Evolutionary conservation across 108 stramenopile species (phyloP).

Genomic region (Skeletonema grethae): DNA sequence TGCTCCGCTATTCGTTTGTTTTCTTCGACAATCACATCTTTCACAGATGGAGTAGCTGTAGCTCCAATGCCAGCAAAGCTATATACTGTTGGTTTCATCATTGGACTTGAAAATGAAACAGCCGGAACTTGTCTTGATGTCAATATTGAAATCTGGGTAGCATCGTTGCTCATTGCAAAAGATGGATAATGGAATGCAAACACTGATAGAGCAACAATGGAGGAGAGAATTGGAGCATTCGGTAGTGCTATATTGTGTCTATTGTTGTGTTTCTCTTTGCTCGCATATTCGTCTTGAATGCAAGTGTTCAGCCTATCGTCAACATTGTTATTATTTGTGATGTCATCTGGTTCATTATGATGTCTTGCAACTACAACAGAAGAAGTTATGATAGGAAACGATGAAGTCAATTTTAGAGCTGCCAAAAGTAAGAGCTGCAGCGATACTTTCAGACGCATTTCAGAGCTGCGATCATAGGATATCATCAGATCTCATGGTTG

Average conservation of each 20-base stretch:
- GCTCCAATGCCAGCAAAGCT: neutral
- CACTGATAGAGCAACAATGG: neutral
- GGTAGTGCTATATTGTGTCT: neutral
- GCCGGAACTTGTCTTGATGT: neutral
- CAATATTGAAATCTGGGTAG: neutral
- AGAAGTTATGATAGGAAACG: neutral
- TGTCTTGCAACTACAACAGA: neutral
- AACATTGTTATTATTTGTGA: neutral
- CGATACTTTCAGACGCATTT: neutral
- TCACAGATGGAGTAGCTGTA: neutral
- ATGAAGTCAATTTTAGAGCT: neutral
- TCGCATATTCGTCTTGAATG: neutral
- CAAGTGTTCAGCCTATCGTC: neutral
- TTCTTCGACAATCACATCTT: constrained; percentile 1
- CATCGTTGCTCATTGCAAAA: neutral
- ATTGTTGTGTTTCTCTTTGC: neutral
- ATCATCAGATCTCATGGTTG: no score
- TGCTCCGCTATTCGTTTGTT: neutral
- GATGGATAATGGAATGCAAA: neutral
- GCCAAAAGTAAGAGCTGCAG: neutral
- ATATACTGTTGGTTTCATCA: neutral
- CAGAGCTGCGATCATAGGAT: no score
- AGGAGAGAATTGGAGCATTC: neutral
- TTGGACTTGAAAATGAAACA: neutral
- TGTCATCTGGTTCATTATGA: neutral